These are phyloP conservation scores for Telfairia occidentalis DNA, from an alignment of 331 rosid species.

Conservation along the genomic window DNA sequence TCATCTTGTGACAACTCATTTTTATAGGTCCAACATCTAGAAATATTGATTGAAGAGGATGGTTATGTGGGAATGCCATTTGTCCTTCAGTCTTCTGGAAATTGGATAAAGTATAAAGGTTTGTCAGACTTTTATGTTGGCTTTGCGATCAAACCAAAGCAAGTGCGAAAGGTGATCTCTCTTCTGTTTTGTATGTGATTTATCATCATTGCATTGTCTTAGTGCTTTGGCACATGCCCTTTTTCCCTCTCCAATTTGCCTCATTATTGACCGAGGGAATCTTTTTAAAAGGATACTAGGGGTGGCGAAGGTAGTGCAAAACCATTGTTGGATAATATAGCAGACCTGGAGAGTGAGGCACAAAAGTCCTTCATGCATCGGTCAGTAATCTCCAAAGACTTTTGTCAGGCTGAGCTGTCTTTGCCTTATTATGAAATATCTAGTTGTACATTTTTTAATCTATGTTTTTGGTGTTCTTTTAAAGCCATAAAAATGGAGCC, in stretches of 20 bases:
- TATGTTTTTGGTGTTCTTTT: not conserved
- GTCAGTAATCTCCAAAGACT: conserved; percentile 34
- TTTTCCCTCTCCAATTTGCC: conserved; percentile 4
- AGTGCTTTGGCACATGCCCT: not conserved
- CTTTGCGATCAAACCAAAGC: conserved; percentile 38
- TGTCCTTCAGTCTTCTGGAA: conserved; percentile 51
- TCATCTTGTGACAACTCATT: conserved; percentile 12
- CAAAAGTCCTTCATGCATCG: conserved; percentile 97
- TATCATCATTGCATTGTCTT: conserved; percentile 15
- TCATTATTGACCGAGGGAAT: conserved; percentile 15
- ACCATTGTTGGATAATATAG: conserved; percentile 66
- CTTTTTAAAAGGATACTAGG: conserved; percentile 43
- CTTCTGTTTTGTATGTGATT: conserved; percentile 16
- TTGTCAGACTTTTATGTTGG: conserved; percentile 58
- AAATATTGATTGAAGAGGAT: conserved; percentile 53
- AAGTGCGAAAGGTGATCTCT: conserved; percentile 50
- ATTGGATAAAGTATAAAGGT: conserved; percentile 80
- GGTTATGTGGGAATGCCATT: conserved; percentile 69
- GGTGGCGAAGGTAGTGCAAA: conserved; percentile 76
- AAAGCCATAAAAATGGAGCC: conserved; percentile 2
- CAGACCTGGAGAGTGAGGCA: conserved; percentile 75
- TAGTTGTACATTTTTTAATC: not conserved
- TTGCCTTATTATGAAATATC: not conserved
- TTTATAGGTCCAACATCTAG: conserved; percentile 69
- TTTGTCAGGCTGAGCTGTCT: not conserved